Conservation (phyloP, 257 asterid species). For the Jaltomata sinuosa region DNA sequence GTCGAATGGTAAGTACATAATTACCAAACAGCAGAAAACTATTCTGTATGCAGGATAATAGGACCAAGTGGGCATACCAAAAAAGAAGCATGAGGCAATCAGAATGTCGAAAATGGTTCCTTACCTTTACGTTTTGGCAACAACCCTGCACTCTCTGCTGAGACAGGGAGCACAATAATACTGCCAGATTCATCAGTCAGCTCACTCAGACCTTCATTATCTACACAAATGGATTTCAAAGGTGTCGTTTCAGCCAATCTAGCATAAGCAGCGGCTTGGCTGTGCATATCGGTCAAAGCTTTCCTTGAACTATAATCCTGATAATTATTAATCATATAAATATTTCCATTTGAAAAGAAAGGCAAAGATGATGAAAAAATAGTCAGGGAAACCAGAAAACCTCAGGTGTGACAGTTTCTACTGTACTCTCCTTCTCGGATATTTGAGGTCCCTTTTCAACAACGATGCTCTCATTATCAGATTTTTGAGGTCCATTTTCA, state of each 20-base stretch:
- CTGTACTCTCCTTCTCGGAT: constrained; percentile 20
- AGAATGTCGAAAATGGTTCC: not conserved
- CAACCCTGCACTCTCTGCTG: constrained; percentile 78
- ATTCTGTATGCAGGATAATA: not conserved
- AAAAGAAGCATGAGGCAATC: not conserved
- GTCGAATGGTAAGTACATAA: not conserved
- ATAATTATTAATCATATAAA: not conserved
- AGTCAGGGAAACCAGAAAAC: constrained; percentile 13
- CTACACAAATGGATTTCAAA: constrained; percentile 22
- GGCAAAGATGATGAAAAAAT: not conserved
- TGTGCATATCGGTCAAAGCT: constrained; percentile 36
- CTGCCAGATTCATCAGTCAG: constrained; percentile 73
- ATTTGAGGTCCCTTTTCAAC: constrained; percentile 23
- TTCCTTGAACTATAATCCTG: constrained; percentile 41
- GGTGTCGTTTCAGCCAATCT: constrained; percentile 47
- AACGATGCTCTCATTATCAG: constrained; percentile 20
- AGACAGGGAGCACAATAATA: constrained; percentile 65
- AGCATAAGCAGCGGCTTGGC: constrained; percentile 56
- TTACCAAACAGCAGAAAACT: not conserved
- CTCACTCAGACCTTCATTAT: constrained; percentile 48
- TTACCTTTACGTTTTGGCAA: constrained; percentile 61
- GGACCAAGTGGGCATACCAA: not conserved
- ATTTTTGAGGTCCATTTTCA: constrained; percentile 22
- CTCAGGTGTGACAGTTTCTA: constrained; percentile 30
- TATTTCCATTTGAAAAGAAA: not conserved